Percentiles rank a stretch among this genome's conserved stretches.
These are phyloP conservation scores for Saitozyma podzolica DNA, from an alignment of 768 basidiomycete genomes.

Conservation along the genomic window DNA sequence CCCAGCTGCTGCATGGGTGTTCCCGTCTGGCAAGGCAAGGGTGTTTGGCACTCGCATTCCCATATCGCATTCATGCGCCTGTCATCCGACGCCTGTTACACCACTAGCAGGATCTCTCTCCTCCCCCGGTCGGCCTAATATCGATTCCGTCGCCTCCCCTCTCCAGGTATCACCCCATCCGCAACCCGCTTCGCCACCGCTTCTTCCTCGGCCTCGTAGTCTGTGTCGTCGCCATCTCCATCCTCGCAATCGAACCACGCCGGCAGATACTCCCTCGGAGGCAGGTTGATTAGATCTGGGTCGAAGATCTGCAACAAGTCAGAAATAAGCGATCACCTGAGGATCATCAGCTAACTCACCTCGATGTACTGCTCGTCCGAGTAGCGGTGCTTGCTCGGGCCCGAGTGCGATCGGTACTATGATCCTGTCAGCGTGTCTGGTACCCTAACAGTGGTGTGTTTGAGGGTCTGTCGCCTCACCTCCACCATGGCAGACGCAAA, in stretches of 20 bases:
- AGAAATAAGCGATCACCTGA: neutral
- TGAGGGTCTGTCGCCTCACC: conserved; percentile 21
- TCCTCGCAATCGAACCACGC: conserved; percentile 27
- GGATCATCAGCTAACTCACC: conserved; percentile 21
- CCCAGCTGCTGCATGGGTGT: too few relatives aligned
- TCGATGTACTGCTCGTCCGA: conserved; percentile 51
- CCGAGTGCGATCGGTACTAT: conserved; percentile 47
- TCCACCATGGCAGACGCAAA: conserved; percentile 47
- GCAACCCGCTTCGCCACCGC: conserved; percentile 6
- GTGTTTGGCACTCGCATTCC: too few relatives aligned
- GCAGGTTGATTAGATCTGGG: conserved; percentile 47
- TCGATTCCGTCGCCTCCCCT: conserved; percentile 13
- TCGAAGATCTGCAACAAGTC: conserved; percentile 37
- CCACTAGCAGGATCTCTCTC: conserved; percentile 14
- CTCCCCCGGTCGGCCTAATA: conserved; percentile 3
- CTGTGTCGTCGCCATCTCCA: conserved; percentile 17
- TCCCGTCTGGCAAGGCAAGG: too few relatives aligned
- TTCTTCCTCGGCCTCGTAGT: conserved; percentile 17
- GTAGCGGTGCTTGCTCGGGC: conserved; percentile 44
- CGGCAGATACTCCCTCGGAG: conserved; percentile 20
- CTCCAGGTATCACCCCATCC: conserved; percentile 14
- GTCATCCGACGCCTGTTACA: conserved; percentile 18
- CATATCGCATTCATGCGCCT: neutral
- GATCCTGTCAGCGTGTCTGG: neutral
- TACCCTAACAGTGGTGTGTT: neutral